Base-by-base conservation (phyloP, 192 early-diverging fungal genomes). In the Gaertneriomyces sp. region DNA sequence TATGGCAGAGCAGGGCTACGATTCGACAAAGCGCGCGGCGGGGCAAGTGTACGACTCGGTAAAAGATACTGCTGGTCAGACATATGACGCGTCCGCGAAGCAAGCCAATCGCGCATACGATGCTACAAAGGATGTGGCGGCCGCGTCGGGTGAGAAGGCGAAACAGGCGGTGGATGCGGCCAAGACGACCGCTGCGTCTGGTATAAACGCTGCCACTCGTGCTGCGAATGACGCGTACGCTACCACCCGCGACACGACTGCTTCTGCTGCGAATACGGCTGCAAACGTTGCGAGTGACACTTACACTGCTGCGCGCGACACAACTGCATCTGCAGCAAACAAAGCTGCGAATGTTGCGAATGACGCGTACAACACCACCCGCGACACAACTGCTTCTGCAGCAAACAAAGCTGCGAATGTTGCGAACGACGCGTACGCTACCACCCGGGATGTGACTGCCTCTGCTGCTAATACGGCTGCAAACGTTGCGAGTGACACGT, bases 181-280 rank as follows among this genome's bases (percentile, higher is more conserved):
- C n/a, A 51, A 51, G 49, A 51, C n/a, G n/a, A 51, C 49, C 5
- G 49, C 49, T 51, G 49, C 49, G n/a, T 5, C 49, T 17, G 20
- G n/a, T 51, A 6, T 20, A 6, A 51, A 51, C 49, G 49, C 20
- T 17, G 49, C 49, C 17, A 2, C 47, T 2, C 12, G 2, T 2
- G 47, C 14, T 16, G 47, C 12, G 2, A 49, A 49, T 12, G 17
- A 49, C 14, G 47, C 14, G 12, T 49, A 49, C 47, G 17, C 12
- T 49, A 16, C 47, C n/a, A n/a, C n/a, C n/a, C n/a, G n/a, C n/a
- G n/a, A n/a, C n/a, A n/a, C n/a, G 2, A 33, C 25, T n/a, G 20
- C n/a, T 6, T 6, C 3, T n/a, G 49, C 49, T 51, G 49, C 49
- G 49, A 51, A 51, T 51, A 20, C 49, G 20, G 49, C 49, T 51